phyloP scores from a whole-genome alignment of 257 asterid genomes.

The Nicotiana obtusifolia region DNA sequence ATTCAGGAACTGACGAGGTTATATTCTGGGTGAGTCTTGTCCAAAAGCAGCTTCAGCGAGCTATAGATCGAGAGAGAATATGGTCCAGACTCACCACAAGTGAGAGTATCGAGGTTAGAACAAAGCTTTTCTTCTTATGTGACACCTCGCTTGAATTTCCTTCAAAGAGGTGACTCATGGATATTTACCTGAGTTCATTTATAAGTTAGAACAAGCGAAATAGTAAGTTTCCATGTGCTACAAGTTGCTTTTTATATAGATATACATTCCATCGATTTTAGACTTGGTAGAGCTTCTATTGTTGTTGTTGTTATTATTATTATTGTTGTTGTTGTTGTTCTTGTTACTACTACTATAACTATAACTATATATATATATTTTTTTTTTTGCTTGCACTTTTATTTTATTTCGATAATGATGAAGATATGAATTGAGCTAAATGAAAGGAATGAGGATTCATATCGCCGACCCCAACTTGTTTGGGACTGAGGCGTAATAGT shows the following conservation, averaged over 20 bases:
- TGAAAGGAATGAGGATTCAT: too few species aligned
- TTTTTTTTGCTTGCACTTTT: too few species aligned
- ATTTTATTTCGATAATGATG: too few species aligned
- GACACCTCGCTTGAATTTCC: background rate
- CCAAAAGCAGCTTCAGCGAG: conserved; percentile 79
- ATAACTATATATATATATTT: too few species aligned
- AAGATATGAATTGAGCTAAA: too few species aligned
- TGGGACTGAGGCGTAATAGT: too few species aligned
- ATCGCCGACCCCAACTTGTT: too few species aligned
- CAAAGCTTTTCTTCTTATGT: background rate
- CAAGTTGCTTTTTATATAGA: background rate
- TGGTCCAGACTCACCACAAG: conserved; percentile 95
- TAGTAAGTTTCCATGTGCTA: background rate
- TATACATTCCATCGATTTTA: background rate
- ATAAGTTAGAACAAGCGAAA: background rate
- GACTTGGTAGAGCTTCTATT: too few species aligned
- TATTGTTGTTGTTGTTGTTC: too few species aligned
- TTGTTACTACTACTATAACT: too few species aligned
- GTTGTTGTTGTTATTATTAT: too few species aligned
- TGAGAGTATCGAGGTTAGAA: conserved; percentile 92
- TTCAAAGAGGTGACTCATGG: background rate
- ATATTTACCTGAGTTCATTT: background rate
- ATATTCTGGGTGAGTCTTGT: conserved; percentile 82
- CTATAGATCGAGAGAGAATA: conserved; percentile 92
- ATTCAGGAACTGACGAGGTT: conserved; percentile 68